These are phyloP conservation scores for Nemania sp. DNA, from an alignment of 2,329 filamentous ascomycete species.

Conservation along the genomic window DNA sequence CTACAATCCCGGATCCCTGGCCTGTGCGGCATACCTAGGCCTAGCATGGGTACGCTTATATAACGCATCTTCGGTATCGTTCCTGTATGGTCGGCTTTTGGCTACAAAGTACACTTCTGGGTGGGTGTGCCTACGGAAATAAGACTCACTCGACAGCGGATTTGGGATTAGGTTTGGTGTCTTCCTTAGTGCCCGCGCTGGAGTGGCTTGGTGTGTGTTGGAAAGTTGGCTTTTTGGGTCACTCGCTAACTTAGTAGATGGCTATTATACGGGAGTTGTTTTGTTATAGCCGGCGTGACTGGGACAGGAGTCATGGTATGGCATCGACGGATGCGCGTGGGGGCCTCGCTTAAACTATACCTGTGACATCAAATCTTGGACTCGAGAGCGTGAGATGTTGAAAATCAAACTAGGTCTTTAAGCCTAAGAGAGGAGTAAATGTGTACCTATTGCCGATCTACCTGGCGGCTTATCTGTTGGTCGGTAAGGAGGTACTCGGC, in stretches of 20 bases:
- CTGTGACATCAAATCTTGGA: not conserved
- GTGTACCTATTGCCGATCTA: not conserved
- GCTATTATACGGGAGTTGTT: constrained; percentile 1
- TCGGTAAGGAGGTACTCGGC: not conserved
- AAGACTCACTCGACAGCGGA: not conserved
- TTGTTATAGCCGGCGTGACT: not conserved
- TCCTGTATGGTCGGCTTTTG: too few relatives aligned
- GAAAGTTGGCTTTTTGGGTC: not conserved
- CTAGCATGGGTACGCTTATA: not conserved
- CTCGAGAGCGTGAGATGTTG: not conserved
- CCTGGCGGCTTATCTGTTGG: not conserved
- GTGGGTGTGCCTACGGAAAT: not conserved
- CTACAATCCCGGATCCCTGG: not conserved
- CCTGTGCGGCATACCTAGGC: not conserved
- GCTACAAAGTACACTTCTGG: too few relatives aligned
- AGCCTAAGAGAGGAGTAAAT: not conserved
- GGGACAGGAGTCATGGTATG: not conserved
- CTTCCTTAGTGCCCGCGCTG: not conserved
- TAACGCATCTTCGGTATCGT: not conserved
- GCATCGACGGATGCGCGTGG: not conserved
- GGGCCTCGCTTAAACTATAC: not conserved
- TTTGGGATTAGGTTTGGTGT: not conserved
- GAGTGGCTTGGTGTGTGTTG: not conserved
- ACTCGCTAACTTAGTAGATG: too few relatives aligned
- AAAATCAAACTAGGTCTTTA: not conserved